Evolutionary conservation across 2,329 filamentous ascomycete species (phyloP).

Genomic region (Sarocladium oryzae): DNA sequence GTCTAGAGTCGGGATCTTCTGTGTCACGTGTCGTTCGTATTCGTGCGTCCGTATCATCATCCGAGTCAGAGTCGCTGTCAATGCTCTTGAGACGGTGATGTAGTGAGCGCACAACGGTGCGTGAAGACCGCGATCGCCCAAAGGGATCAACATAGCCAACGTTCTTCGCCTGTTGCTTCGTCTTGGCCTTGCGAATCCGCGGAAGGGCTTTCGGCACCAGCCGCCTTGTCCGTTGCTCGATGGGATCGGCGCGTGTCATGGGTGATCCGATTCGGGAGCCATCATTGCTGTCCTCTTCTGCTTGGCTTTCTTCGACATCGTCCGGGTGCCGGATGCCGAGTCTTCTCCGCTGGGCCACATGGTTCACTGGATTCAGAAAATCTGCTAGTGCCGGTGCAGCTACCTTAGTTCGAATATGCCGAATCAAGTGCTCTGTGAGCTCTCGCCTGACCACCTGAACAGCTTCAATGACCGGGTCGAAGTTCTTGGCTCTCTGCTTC

Average conservation of each 20-base stretch:
- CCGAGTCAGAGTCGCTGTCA: conserved; percentile 73
- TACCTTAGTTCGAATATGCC: conserved; percentile 82
- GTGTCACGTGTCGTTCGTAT: conserved; percentile 62
- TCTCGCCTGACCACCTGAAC: conserved; percentile 72
- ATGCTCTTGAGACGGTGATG: conserved; percentile 64
- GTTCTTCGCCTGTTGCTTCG: conserved; percentile 43
- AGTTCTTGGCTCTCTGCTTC: conserved; percentile 73
- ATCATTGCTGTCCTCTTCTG: conserved; percentile 50
- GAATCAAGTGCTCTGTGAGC: conserved; percentile 77
- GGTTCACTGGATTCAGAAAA: conserved; percentile 75
- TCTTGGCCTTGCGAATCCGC: conserved; percentile 66
- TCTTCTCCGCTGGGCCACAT: conserved; percentile 70
- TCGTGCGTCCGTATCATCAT: conserved; percentile 64
- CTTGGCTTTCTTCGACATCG: conserved; percentile 44
- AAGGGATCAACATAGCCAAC: conserved; percentile 63
- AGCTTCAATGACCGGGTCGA: conserved; percentile 86
- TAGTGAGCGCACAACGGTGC: conserved; percentile 66
- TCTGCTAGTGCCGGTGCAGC: conserved; percentile 75
- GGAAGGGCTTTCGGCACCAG: conserved; percentile 58
- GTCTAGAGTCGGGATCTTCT: conserved; percentile 78
- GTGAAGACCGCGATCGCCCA: conserved; percentile 51
- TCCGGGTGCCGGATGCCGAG: conserved; percentile 69
- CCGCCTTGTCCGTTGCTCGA: conserved; percentile 51
- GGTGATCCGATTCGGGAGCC: conserved; percentile 60
- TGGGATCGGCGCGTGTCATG: conserved; percentile 53